Conservation (phyloP, 768 basidiomycete genomes). For the Naganishia onofrii region DNA sequence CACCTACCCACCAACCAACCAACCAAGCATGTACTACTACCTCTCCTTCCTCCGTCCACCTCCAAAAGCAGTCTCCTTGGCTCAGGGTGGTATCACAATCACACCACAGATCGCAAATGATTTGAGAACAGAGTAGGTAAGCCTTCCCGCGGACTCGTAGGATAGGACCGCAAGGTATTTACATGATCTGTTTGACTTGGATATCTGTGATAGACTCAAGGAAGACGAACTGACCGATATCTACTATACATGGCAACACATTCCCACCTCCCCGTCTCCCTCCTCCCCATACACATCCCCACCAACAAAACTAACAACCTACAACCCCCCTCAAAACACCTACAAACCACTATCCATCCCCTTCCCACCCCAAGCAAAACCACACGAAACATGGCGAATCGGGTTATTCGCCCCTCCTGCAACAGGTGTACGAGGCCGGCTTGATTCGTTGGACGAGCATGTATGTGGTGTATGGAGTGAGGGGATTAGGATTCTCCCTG, state of each 20-base stretch:
- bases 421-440: background rate
- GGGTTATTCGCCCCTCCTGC: constrained; percentile 54
- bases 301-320: constrained; percentile 67
- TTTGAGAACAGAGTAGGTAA: constrained; percentile 68
- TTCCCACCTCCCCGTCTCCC: constrained; percentile 31
- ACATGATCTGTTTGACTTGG: background rate
- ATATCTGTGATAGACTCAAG: constrained; percentile 54
- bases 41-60: constrained; percentile 86
- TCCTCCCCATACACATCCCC: constrained; percentile 34
- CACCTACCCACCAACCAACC: background rate
- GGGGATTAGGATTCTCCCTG: constrained; percentile 38
- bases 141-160: too few relatives aligned
- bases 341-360: constrained; percentile 75
- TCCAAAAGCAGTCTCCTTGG: constrained; percentile 57
- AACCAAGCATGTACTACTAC: constrained; percentile 86
- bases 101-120: constrained; percentile 88
- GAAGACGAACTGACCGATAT: constrained; percentile 61
- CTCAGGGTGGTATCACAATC: constrained; percentile 57
- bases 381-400: constrained; percentile 67
- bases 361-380: constrained; percentile 58
- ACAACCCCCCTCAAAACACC: constrained; percentile 61
- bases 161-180: too few relatives aligned
- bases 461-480: constrained; percentile 47
- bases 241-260: constrained; percentile 64
- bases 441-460: background rate